A percentile compares a stretch with the other conserved stretches of the same genome.
These are phyloP conservation scores for Geranium rotundifolium DNA, from an alignment of 345 rosid genomes.

Conservation along the genomic window DNA sequence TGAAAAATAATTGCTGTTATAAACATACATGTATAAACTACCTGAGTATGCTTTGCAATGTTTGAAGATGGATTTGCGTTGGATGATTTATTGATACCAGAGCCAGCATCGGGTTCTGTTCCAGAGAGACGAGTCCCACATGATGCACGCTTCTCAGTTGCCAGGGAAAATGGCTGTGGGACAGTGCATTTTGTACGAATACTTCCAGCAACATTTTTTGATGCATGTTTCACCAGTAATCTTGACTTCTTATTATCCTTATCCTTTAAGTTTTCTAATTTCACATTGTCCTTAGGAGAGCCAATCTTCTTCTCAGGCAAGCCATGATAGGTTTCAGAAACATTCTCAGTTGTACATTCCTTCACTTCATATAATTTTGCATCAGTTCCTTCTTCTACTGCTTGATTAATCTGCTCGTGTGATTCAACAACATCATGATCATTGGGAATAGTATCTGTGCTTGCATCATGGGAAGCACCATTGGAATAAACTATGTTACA, in stretches of 20 bases:
- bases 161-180: constrained; percentile 82
- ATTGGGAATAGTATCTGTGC: constrained; percentile 28
- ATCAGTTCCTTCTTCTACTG: constrained; percentile 45
- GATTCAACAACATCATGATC: constrained; percentile 30
- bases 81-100: constrained; percentile 19
- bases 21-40: constrained; percentile 7
- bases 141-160: constrained; percentile 83
- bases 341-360: constrained; percentile 55
- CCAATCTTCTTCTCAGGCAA: constrained; percentile 19
- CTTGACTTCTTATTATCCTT: constrained; percentile 22
- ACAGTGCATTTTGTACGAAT: constrained; percentile 55
- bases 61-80: constrained; percentile 6
- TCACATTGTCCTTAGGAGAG: constrained; percentile 17
- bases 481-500: constrained; percentile 38
- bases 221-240: constrained; percentile 25
- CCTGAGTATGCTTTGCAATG: constrained; percentile 35
- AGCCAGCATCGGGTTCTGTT: constrained; percentile 20
- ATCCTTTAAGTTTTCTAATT: constrained; percentile 16
- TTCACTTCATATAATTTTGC: constrained; percentile 66
- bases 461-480: constrained; percentile 32
- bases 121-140: constrained; percentile 39
- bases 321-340: constrained; percentile 1
- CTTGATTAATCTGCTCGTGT: constrained; percentile 28
- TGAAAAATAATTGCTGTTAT: not conserved
- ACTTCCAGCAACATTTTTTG: constrained; percentile 31